phyloP scores from a whole-genome alignment of 768 basidiomycete genomes.

The Podaxis rugospora region DNA sequence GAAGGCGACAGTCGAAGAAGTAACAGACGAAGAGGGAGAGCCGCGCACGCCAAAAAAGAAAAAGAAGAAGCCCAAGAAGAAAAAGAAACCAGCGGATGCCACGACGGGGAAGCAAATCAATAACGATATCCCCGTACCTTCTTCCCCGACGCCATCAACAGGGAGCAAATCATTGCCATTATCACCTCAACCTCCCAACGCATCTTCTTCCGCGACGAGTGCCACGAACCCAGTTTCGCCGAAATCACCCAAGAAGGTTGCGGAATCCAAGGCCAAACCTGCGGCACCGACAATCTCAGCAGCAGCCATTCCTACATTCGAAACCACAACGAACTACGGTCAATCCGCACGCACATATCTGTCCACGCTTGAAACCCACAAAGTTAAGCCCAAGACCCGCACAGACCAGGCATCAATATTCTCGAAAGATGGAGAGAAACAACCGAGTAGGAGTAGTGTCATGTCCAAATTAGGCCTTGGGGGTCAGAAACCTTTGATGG shows the following conservation, averaged over 20 bases:
- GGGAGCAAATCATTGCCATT: not conserved
- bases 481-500: conserved; percentile 24
- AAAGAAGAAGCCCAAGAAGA: conserved; percentile 75
- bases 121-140: conserved; percentile 17
- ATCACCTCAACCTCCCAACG: conserved; percentile 7
- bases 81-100: conserved; percentile 59
- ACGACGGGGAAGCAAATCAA: conserved; percentile 18
- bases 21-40: conserved; percentile 62
- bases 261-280: conserved; percentile 13
- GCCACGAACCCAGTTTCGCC: conserved; percentile 2
- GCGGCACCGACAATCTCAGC: conserved; percentile 28
- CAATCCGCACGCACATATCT: conserved; percentile 73
- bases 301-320: conserved; percentile 31
- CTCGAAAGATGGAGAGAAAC: conserved; percentile 35
- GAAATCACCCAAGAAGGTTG: conserved; percentile 16
- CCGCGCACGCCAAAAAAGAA: conserved; percentile 35
- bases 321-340: conserved; percentile 42
- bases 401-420: conserved; percentile 53
- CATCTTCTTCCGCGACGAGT: conserved; percentile 11
- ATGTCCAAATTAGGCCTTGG: conserved; percentile 43
- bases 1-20: conserved; percentile 64
- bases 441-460: conserved; percentile 34
- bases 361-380: conserved; percentile 40
- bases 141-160: conserved; percentile 17
- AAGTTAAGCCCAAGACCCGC: conserved; percentile 70